Evolutionary conservation across 495 filamentous ascomycete species (phyloP), one percentile per base, ranked within the genome.

Genomic region (Glonium stellatum): DNA sequence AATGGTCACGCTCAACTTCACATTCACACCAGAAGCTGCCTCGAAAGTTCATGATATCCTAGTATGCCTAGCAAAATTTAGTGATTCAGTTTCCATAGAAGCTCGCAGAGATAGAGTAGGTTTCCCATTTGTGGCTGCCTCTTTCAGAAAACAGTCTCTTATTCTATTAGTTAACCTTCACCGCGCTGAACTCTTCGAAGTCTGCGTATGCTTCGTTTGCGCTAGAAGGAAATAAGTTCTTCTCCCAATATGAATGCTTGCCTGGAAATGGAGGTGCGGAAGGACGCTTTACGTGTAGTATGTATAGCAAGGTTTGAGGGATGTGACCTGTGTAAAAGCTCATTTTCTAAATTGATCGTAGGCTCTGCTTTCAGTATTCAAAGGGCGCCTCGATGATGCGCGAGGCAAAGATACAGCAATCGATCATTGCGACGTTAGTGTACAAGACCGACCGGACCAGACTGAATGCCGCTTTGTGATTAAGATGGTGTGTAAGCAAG

Each of bases 21-120:
- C 89, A 0, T 76, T 98, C 37, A 82, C 78, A 48, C 89, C 91
- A 35, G 81, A 87, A 54, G 87, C 87, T 9, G 78, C 92, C 21
- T 76, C 81, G 27, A 81, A 80, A 56, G 72, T 98, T 18, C 89
- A 97, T 67, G 90, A 97, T 71, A 79, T 83, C 10, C 79, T 98
- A n/a, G 73, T 82, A 53, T 97, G 93, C 71, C 81, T 98, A 27
- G 80, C 84, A 50, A 97, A 93, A 75, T 97, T 97, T 78, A 89
- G 87, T 69, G 93, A 98, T 62, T 84, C 83, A 46, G 87, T 97
- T 10, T 87, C 85, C 27, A 78, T 98, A 41, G 93, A 97, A 73
- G 91, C 91, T 8, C 82, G 83, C 63, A 79, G 80, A 46, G 83
- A 90, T 66, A 79, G 83, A 71, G 87, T 93, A 78, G 47, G 77